Percentiles rank a stretch among this genome's conserved stretches.
phyloP scores from a whole-genome alignment of 2,329 filamentous ascomycete genomes.

The Stachybotrys chlorohalonatus region DNA sequence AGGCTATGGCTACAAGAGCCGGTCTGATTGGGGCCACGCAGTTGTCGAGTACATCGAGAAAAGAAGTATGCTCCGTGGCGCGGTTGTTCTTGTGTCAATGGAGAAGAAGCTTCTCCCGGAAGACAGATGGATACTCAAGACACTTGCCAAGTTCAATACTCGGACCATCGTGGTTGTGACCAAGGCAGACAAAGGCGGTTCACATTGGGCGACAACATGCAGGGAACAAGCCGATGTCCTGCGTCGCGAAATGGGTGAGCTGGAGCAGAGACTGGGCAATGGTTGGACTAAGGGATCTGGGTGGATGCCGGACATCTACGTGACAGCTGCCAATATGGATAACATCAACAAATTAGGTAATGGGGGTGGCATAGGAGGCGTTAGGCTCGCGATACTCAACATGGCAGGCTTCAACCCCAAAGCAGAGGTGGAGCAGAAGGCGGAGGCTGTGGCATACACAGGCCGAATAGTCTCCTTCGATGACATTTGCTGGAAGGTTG shows the following conservation, averaged over 20 bases:
- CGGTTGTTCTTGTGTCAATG: conserved; percentile 43
- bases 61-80: conserved; percentile 38
- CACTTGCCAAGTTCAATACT: conserved; percentile 35
- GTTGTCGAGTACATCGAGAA: conserved; percentile 41
- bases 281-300: conserved; percentile 19
- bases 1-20: conserved; percentile 39
- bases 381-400: conserved; percentile 27
- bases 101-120: conserved; percentile 40
- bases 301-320: conserved; percentile 20
- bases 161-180: conserved; percentile 44
- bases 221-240: conserved; percentile 14
- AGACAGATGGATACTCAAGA: conserved; percentile 36
- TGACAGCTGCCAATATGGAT: conserved; percentile 28
- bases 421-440: conserved; percentile 21
- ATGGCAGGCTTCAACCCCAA: conserved; percentile 26
- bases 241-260: conserved; percentile 14
- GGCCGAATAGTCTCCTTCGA: conserved; percentile 29
- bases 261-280: conserved; percentile 11
- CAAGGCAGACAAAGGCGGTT: conserved; percentile 42
- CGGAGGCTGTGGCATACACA: conserved; percentile 24
- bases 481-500: conserved; percentile 25
- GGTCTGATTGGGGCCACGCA: conserved; percentile 41
- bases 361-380: conserved; percentile 29
- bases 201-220: conserved; percentile 18
- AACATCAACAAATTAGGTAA: conserved; percentile 18